phyloP scores from a whole-genome alignment of 164 flowering plant genomes.

The Magnolia kwangsiensis region DNA sequence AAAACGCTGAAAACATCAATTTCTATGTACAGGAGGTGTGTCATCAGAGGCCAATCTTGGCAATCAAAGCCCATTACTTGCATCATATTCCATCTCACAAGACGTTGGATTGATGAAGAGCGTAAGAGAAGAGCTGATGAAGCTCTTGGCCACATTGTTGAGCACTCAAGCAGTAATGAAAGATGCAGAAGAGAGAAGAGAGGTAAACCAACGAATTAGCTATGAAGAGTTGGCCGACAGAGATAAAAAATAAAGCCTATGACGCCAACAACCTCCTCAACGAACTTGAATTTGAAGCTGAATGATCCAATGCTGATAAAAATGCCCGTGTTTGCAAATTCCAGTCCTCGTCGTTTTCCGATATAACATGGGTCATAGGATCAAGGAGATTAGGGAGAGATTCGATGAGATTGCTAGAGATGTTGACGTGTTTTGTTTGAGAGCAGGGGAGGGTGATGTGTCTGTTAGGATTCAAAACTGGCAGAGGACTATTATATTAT shows the following conservation, averaged over 20 bases:
- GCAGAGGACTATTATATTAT: background rate
- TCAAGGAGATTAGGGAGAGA: slow-evolving; percentile 1
- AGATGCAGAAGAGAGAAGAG: background rate
- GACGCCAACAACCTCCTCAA: background rate
- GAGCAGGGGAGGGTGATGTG: background rate
- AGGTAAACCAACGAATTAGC: no score
- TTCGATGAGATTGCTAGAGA: slow-evolving; percentile 7
- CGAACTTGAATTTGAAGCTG: background rate
- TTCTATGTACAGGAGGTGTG: no score
- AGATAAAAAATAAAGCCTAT: background rate
- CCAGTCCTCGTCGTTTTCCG: background rate
- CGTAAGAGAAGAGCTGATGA: background rate
- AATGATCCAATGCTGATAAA: background rate
- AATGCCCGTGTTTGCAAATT: background rate
- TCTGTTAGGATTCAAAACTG: background rate
- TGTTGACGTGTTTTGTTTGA: background rate
- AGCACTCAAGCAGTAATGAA: background rate
- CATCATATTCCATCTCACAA: no score
- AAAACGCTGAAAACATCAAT: background rate
- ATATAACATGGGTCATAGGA: background rate
- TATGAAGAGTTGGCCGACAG: background rate
- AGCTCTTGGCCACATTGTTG: background rate
- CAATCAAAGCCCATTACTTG: no score
- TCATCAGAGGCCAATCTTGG: no score
- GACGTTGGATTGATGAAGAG: no score